Percentiles rank a stretch among this genome's conserved stretches.
Conservation (phyloP, 2,329 filamentous ascomycete genomes). For the Colletotrichum destructivum region DNA sequence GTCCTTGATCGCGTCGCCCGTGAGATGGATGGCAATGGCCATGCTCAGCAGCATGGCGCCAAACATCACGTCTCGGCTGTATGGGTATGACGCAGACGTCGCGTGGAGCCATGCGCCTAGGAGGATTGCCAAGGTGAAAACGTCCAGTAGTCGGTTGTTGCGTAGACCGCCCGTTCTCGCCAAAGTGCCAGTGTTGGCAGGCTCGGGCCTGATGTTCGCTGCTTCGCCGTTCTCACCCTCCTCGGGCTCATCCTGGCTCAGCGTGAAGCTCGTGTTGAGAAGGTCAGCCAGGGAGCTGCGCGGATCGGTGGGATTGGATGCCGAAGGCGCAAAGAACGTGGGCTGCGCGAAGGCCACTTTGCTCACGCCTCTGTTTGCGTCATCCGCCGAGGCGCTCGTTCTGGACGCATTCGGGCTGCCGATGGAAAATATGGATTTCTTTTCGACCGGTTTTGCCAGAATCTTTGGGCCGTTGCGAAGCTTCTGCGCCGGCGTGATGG, state of each 20-base stretch:
- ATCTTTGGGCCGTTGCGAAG: constrained; percentile 74
- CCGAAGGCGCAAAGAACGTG: constrained; percentile 69
- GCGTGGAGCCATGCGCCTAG: constrained; percentile 40
- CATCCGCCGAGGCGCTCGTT: not conserved
- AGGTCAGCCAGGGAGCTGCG: constrained; percentile 61
- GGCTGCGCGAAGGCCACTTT: constrained; percentile 70
- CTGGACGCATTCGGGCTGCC: constrained; percentile 41
- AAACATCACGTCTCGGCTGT: constrained; percentile 41
- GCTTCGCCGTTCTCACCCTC: constrained; percentile 15
- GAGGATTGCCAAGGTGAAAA: constrained; percentile 40
- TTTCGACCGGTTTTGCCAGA: constrained; percentile 62
- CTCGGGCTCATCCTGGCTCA: constrained; percentile 51
- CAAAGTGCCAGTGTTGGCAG: constrained; percentile 7
- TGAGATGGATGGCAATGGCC: constrained; percentile 37
- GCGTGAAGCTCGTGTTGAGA: constrained; percentile 60
- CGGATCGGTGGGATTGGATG: constrained; percentile 54
- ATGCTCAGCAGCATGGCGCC: constrained; percentile 42
- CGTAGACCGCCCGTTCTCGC: constrained; percentile 30
- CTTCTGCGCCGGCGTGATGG: constrained; percentile 75
- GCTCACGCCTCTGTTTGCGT: constrained; percentile 34
- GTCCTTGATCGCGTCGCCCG: constrained; percentile 36
- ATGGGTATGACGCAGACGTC: constrained; percentile 36
- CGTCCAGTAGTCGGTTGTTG: constrained; percentile 39
- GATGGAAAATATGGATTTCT: constrained; percentile 67
- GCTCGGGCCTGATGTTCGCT: constrained; percentile 5